Percentiles rank a stretch among this genome's conserved stretches.
These are phyloP conservation scores for Aspergillus ellipticus DNA, from an alignment of 495 filamentous ascomycete genomes.

Conservation along the genomic window DNA sequence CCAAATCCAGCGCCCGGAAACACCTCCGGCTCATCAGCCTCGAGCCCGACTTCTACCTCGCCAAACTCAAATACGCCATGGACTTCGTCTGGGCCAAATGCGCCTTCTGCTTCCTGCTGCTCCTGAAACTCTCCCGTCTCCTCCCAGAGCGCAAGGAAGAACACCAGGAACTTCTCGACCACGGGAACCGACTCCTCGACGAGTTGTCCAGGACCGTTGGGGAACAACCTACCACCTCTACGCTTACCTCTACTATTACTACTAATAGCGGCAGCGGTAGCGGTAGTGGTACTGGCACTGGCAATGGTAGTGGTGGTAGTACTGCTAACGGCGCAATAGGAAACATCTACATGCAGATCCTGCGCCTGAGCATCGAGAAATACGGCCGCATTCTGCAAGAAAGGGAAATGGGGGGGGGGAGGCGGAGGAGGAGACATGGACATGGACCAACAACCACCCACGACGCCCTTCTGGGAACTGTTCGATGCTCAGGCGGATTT, in stretches of 20 bases:
- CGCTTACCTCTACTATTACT: background rate
- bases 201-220: slow-evolving; percentile 36
- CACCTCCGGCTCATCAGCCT: slow-evolving; percentile 45
- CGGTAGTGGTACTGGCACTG: too few relatives aligned
- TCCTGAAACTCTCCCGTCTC: slow-evolving; percentile 48
- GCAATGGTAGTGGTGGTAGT: too few relatives aligned
- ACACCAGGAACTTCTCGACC: slow-evolving; percentile 36
- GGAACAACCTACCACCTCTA: slow-evolving; percentile 7
- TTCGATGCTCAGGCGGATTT: slow-evolving; percentile 47
- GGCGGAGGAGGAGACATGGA: too few relatives aligned
- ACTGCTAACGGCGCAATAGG: too few relatives aligned
- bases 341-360: slow-evolving; percentile 43
- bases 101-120: slow-evolving; percentile 49
- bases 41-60: slow-evolving; percentile 42
- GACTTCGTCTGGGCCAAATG: slow-evolving; percentile 57
- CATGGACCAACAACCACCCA: too few relatives aligned
- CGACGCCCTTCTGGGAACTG: slow-evolving; percentile 35
- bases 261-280: too few relatives aligned
- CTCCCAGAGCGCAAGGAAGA: slow-evolving; percentile 40
- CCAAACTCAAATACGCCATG: slow-evolving; percentile 49
- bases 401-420: too few relatives aligned
- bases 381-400: slow-evolving; percentile 40
- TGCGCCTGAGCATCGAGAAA: slow-evolving; percentile 46
- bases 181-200: slow-evolving; percentile 40
- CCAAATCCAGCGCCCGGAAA: slow-evolving; percentile 46